Evolutionary conservation across 192 early-diverging fungal species (phyloP).

Genomic region (Backusella australiensis): DNA sequence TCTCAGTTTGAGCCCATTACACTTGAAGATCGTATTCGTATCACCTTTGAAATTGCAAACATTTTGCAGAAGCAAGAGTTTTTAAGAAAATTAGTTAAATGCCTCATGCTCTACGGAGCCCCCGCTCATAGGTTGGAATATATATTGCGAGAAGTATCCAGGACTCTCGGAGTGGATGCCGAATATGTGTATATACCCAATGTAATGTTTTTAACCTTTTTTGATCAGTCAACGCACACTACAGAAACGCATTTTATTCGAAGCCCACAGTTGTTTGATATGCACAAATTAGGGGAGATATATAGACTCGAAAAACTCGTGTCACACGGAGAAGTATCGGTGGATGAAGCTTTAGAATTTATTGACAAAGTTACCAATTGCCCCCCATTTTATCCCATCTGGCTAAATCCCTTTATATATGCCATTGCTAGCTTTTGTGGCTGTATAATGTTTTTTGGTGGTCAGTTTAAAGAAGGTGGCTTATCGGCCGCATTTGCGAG

Average conservation of each 20-base stretch:
- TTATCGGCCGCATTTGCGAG: constrained; percentile 49
- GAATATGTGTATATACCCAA: constrained; percentile 69
- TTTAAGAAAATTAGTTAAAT: constrained; percentile 57
- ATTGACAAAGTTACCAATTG: constrained; percentile 57
- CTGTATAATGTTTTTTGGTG: constrained; percentile 67
- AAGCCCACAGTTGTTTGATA: constrained; percentile 57
- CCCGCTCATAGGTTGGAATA: constrained; percentile 68
- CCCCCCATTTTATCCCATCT: constrained; percentile 56
- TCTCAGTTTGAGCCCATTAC: constrained; percentile 38
- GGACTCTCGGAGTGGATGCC: constrained; percentile 58
- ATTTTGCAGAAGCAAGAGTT: constrained; percentile 71
- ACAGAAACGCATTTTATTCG: constrained; percentile 76
- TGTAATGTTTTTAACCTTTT: constrained; percentile 70
- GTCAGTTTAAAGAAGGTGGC: constrained; percentile 63
- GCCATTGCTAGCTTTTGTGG: constrained; percentile 56
- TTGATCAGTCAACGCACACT: constrained; percentile 67
- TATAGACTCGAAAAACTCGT: constrained; percentile 64
- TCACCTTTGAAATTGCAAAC: constrained; percentile 60
- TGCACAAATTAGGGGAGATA: constrained; percentile 63
- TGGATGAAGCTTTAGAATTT: constrained; percentile 64
- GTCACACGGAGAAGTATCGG: constrained; percentile 56
- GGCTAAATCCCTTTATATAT: constrained; percentile 56
- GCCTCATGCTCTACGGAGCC: constrained; percentile 67
- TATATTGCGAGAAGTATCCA: constrained; percentile 60
- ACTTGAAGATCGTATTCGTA: constrained; percentile 46